Evolutionary conservation across 176 grass and related monocot genomes (phyloP), one percentile per base, ranked within the genome.

Genomic region (Oryza nivara): DNA sequence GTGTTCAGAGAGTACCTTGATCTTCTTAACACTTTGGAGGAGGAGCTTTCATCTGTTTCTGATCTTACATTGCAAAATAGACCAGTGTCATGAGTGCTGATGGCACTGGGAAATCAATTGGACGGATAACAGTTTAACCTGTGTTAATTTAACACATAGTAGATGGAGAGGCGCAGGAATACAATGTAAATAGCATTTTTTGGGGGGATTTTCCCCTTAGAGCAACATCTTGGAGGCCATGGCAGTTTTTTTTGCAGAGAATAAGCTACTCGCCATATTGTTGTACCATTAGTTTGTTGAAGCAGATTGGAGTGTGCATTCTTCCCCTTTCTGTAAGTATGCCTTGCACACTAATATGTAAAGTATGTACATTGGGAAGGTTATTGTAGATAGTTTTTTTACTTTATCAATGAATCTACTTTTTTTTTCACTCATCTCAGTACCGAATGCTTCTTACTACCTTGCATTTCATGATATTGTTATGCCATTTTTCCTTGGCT

Each of bases 1-100:
- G 89, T 88, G 72, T 96, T 99, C 74, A 93, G 86, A 22, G 90
- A 94, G 73, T 96, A 99, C 73, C 89, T 99, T 58, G 93, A 95
- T 85, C 93, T 99, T 65, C 96, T 99, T 69, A 87, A 87, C 87
- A 77, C 85, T 52, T 83, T 99, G 93, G 89, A 99, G 86, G 89
- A 91, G 84, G 66, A 96, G 74, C 91, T 99, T 74, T 90, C 93
- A 1, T 99, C 93, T 70, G 35, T 94, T 80, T 90, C 93, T 0
- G 88, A 89, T 84, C 61, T 80, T 75, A 68, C 92, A 47, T 72
- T 93, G 58, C 79, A 87, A 82, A 95, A 98, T 76, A 85, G 92
- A 67, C 70, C 87, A 26, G 28, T 88, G 52, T 92, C 61, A 30
- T 90, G 84, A 83, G 79, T 75, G 12, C 43, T 75, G 61, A 28